A percentile compares a stretch with the other conserved stretches of the same genome.
phyloP scores from a whole-genome alignment of 129 eudicot species.

The Flaveria linearis region DNA sequence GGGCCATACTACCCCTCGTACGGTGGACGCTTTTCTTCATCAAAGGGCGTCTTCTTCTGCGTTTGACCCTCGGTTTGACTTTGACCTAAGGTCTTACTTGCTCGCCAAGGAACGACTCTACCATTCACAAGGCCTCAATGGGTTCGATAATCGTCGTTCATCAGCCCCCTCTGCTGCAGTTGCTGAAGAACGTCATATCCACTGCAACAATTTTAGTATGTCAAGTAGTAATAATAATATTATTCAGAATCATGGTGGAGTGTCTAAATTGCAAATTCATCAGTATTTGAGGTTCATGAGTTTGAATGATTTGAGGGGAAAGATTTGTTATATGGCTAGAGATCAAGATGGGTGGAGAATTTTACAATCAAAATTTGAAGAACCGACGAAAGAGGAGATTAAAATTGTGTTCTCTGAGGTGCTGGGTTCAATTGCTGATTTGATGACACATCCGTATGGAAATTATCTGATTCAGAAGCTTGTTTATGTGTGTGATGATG shows the following conservation, averaged over 20 bases:
- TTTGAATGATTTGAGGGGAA: conserved; percentile 47
- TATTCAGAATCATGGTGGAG: conserved; percentile 4
- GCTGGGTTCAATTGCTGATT: conserved; percentile 38
- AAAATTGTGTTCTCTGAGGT: conserved; percentile 54
- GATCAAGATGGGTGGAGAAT: conserved; percentile 49
- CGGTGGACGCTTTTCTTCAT: conserved; percentile 41
- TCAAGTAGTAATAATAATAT: background rate
- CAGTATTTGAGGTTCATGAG: background rate
- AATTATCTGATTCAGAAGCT: conserved; percentile 55
- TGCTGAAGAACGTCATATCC: background rate
- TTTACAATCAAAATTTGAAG: conserved; percentile 40
- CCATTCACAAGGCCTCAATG: conserved; percentile 6
- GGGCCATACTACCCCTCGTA: conserved; percentile 18
- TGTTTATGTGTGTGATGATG: conserved; percentile 53
- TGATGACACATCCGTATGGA: conserved; percentile 63
- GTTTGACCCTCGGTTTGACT: conserved; percentile 27
- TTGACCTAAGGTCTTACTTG: conserved; percentile 49
- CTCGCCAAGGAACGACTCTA: conserved; percentile 48
- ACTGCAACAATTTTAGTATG: background rate
- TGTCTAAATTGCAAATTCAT: conserved; percentile 17
- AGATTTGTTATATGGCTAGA: conserved; percentile 40
- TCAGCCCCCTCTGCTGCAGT: background rate
- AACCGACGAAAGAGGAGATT: conserved; percentile 44
- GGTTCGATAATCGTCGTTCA: conserved; percentile 11
- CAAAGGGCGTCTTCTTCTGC: conserved; percentile 19